These are phyloP conservation scores for Leucocoprinus sp. DNA, from an alignment of 768 basidiomycete species.

Conservation along the genomic window DNA sequence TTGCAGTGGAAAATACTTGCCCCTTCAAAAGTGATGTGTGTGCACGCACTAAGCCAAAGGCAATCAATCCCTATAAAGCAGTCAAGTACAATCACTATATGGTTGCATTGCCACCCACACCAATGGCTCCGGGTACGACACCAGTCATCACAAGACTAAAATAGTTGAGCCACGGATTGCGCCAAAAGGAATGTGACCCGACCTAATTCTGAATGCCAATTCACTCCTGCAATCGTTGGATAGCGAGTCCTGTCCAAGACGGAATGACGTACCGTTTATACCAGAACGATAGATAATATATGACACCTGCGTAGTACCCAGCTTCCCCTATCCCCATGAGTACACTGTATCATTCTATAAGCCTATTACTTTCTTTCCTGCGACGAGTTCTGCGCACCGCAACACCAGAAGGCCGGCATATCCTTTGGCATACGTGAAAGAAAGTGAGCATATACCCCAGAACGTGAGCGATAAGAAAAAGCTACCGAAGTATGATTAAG, in stretches of 20 bases:
- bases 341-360: slow-evolving; percentile 22
- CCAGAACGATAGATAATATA: slow-evolving; percentile 57
- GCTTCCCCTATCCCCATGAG: slow-evolving; percentile 54
- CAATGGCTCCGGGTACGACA: slow-evolving; percentile 47
- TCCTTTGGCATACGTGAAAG: slow-evolving; percentile 47
- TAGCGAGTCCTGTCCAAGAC: background rate
- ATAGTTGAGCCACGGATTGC: background rate
- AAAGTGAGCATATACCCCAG: slow-evolving; percentile 48
- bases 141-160: slow-evolving; percentile 50
- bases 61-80: slow-evolving; percentile 37
- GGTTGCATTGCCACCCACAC: no score
- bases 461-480: slow-evolving; percentile 46
- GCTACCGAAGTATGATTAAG: slow-evolving; percentile 20
- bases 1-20: slow-evolving; percentile 8
- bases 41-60: slow-evolving; percentile 47
- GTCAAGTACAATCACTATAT: background rate
- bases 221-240: slow-evolving; percentile 27
- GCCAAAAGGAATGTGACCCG: background rate
- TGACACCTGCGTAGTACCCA: slow-evolving; percentile 53
- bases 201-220: slow-evolving; percentile 44
- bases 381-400: slow-evolving; percentile 23
- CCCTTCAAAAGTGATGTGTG: slow-evolving; percentile 29
- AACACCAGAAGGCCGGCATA: slow-evolving; percentile 40
- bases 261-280: slow-evolving; percentile 28
- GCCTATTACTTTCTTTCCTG: no score